Percentiles rank a stretch among this genome's conserved stretches.
phyloP scores from a whole-genome alignment of 495 filamentous ascomycete species.

The Daldinia grandis region DNA sequence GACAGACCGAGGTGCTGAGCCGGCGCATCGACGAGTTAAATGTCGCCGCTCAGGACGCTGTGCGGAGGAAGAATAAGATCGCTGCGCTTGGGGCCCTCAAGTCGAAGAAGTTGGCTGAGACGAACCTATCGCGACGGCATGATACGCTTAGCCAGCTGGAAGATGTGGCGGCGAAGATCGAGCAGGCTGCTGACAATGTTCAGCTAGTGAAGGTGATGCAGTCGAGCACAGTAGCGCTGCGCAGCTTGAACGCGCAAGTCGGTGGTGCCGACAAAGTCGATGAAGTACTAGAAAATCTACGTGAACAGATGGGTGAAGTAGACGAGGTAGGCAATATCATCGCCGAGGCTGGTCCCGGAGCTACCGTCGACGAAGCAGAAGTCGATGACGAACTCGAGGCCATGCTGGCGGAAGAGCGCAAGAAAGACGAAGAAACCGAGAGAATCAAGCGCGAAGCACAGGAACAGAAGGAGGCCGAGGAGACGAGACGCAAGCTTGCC shows the following conservation, averaged over 20 bases:
- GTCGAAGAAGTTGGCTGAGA: slow-evolving; percentile 81
- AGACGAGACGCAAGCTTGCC: slow-evolving; percentile 50
- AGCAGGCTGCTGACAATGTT: slow-evolving; percentile 84
- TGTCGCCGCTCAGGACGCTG: slow-evolving; percentile 69
- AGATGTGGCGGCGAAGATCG: slow-evolving; percentile 78
- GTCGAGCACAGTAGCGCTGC: slow-evolving; percentile 73
- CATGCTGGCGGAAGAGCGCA: slow-evolving; percentile 72
- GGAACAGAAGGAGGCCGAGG: slow-evolving; percentile 45
- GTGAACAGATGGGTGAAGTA: slow-evolving; percentile 80
- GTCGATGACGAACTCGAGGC: slow-evolving; percentile 88
- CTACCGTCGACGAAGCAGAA: slow-evolving; percentile 78
- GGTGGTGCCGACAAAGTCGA: slow-evolving; percentile 82
- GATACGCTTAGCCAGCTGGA: slow-evolving; percentile 82
- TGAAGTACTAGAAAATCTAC: slow-evolving; percentile 73
- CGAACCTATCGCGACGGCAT: slow-evolving; percentile 70
- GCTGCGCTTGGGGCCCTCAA: slow-evolving; percentile 80
- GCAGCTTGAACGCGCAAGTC: slow-evolving; percentile 74
- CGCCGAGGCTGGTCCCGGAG: slow-evolving; percentile 62
- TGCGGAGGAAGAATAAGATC: slow-evolving; percentile 73
- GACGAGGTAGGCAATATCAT: slow-evolving; percentile 85
- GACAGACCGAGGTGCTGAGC: slow-evolving; percentile 62
- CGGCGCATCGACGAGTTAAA: slow-evolving; percentile 66
- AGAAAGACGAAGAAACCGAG: slow-evolving; percentile 62
- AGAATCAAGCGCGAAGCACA: slow-evolving; percentile 49
- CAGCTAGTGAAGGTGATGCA: slow-evolving; percentile 84